These are phyloP conservation scores for Podila epigama DNA, from an alignment of 192 early-diverging fungal species.

Conservation along the genomic window DNA sequence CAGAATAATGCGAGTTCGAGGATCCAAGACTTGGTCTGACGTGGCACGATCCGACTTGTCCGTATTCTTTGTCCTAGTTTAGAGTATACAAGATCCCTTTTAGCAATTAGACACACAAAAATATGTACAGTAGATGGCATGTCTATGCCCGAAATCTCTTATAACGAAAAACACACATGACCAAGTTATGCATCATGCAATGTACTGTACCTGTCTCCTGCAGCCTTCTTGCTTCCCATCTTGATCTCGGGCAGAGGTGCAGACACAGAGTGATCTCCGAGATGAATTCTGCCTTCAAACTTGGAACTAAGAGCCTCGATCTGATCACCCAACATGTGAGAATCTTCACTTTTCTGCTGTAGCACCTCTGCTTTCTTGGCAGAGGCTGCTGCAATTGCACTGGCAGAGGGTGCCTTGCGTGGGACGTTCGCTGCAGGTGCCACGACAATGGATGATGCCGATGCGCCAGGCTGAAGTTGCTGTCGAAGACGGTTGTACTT, in stretches of 20 bases:
- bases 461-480: conserved; percentile 59
- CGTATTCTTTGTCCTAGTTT: conserved; percentile 46
- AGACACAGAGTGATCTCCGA: conserved; percentile 61
- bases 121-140: not conserved
- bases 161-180: not conserved
- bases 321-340: conserved; percentile 59
- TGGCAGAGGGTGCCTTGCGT: conserved; percentile 23
- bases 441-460: conserved; percentile 21
- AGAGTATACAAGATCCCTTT: conserved; percentile 11
- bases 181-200: too few relatives aligned
- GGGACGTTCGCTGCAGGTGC: conserved; percentile 41
- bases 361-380: conserved; percentile 32
- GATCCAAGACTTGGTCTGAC: conserved; percentile 96
- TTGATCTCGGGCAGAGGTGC: conserved; percentile 54
- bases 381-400: conserved; percentile 25
- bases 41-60: conserved; percentile 97
- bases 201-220: conserved; percentile 60
- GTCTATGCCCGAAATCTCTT: not conserved
- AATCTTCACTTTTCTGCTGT: conserved; percentile 28
- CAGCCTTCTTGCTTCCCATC: conserved; percentile 66
- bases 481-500: conserved; percentile 86
- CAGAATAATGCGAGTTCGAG: conserved; percentile 96
- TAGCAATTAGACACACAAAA: not conserved
- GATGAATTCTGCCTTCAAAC: conserved; percentile 74
- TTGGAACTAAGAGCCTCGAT: conserved; percentile 66